These are phyloP conservation scores for Aspergillus sp. DNA, from an alignment of 2,329 filamentous ascomycete species.

Conservation along the genomic window DNA sequence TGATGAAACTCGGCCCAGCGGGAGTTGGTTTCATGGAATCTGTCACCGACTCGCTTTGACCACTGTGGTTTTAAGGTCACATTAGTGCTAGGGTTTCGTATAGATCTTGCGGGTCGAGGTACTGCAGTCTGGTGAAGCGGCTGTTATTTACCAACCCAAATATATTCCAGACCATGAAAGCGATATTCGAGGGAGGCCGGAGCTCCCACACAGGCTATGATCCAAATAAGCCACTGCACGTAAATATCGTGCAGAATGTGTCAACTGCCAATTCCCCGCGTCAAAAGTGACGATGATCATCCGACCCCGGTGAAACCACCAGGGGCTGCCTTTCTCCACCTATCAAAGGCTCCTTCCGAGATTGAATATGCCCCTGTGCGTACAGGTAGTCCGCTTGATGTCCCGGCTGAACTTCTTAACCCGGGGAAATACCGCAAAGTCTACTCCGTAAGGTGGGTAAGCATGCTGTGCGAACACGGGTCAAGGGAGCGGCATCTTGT, in stretches of 20 bases:
- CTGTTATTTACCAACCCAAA: neutral
- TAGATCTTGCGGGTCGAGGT: neutral
- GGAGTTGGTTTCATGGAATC: neutral
- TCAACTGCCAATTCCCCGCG: neutral
- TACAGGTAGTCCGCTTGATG: neutral
- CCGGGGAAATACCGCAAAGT: neutral
- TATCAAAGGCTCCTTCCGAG: neutral
- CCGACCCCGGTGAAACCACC: neutral
- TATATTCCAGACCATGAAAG: neutral
- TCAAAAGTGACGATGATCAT: constrained; percentile 1
- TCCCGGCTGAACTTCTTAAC: neutral
- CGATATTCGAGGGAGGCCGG: neutral
- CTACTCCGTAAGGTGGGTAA: neutral
- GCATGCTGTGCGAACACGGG: neutral
- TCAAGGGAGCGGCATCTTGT: neutral
- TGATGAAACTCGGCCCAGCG: constrained; percentile 2
- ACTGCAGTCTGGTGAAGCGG: neutral
- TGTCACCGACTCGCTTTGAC: neutral
- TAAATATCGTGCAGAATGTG: neutral
- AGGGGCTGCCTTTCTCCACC: neutral
- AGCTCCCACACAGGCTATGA: neutral
- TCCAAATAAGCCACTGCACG: neutral
- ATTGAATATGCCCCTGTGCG: neutral
- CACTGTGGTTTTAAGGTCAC: neutral
- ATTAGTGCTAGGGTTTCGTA: neutral